Percentiles rank a stretch among this genome's conserved stretches.
These are phyloP conservation scores for Starmerella tilneyi DNA, from an alignment of 805 yeast genomes.

Conservation along the genomic window DNA sequence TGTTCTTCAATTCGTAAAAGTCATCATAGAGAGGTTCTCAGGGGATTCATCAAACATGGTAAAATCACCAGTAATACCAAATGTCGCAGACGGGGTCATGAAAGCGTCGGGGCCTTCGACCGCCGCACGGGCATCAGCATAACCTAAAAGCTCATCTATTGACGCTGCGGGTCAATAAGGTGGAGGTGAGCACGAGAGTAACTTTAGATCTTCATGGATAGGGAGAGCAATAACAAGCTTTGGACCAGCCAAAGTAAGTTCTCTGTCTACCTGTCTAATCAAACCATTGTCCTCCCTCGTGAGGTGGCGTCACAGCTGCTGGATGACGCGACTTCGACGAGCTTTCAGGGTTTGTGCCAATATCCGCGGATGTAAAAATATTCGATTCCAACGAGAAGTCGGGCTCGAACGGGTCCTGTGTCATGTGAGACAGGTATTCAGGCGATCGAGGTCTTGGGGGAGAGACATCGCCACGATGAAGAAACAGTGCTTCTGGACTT, in stretches of 20 bases:
- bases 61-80: conserved; percentile 24
- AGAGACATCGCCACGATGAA: conserved; percentile 16
- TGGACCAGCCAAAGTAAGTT: conserved; percentile 11
- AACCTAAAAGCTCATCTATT: conserved; percentile 27
- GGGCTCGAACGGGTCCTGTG: conserved; percentile 13
- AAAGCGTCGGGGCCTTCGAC: conserved; percentile 23
- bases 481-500: conserved; percentile 22
- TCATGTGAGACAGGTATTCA: background rate
- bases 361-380: conserved; percentile 15
- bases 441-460: conserved; percentile 13
- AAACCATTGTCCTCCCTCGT: background rate
- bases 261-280: background rate
- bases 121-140: conserved; percentile 21
- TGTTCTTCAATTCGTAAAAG: conserved; percentile 8
- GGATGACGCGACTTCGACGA: conserved; percentile 30
- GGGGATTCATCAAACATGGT: conserved; percentile 22
- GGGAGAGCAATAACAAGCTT: background rate
- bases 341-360: conserved; percentile 19
- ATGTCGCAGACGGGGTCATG: conserved; percentile 16
- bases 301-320: conserved; percentile 27
- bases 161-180: conserved; percentile 29
- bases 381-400: conserved; percentile 16
- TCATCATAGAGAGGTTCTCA: conserved; percentile 6
- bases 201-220: background rate
- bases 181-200: conserved; percentile 20